A percentile compares a stretch with the other conserved stretches of the same genome.
Conservation (phyloP, 176 grass and related monocot genomes). For the Cenchrus americanus region DNA sequence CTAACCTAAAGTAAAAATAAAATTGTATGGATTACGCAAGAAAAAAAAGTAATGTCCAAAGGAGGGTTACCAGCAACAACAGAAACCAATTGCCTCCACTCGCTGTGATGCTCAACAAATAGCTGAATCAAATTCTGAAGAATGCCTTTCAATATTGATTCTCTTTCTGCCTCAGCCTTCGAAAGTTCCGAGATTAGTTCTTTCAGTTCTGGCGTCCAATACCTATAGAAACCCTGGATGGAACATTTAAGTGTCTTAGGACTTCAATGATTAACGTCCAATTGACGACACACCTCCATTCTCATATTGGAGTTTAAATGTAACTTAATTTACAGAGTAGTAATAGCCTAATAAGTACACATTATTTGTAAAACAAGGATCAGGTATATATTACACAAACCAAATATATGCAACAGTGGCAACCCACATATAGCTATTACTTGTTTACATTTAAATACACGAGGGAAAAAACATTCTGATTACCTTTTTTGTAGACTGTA, state of each 20-base stretch:
- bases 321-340: not conserved
- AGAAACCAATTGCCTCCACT: conserved; percentile 88
- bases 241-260: conserved; percentile 19
- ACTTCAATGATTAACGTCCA: conserved; percentile 18
- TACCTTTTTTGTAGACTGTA: conserved; percentile 96
- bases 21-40: conserved; percentile 26
- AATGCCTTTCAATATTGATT: conserved; percentile 87
- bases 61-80: conserved; percentile 69
- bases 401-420: not conserved
- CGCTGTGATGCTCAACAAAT: conserved; percentile 81
- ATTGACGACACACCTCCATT: conserved; percentile 1
- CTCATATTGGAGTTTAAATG: not conserved
- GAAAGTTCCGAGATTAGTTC: conserved; percentile 77
- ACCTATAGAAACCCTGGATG: conserved; percentile 72
- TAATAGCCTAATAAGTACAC: not conserved
- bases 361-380: conserved; percentile 17
- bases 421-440: conserved; percentile 24
- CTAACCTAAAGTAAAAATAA: conserved; percentile 25
- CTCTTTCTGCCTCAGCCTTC: conserved; percentile 83
- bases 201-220: conserved; percentile 94
- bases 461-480: not conserved
- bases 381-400: conserved; percentile 15
- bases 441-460: conserved; percentile 22
- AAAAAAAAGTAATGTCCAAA: conserved; percentile 18
- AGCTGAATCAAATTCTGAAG: conserved; percentile 80